A percentile compares a stretch with the other conserved stretches of the same genome.
Evolutionary conservation across 208 protist species (phyloP).

Genomic region (Strigomonas culicis): DNA sequence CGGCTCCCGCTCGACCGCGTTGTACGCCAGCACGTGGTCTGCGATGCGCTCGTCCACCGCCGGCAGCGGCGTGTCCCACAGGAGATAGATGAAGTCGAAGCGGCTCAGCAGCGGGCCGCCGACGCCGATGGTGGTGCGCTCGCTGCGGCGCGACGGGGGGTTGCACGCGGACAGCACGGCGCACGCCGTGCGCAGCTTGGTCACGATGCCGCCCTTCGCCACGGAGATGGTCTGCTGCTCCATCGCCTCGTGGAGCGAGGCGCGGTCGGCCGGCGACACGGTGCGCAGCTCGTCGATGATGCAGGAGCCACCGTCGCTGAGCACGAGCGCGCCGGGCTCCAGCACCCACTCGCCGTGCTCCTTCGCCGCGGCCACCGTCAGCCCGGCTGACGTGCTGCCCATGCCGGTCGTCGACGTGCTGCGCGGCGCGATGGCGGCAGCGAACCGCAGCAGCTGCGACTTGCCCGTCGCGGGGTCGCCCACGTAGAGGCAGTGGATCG

Average conservation of each 20-base stretch:
- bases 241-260: slow-evolving; percentile 98
- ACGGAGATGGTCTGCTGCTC: slow-evolving; percentile 98
- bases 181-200: slow-evolving; percentile 93
- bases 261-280: slow-evolving; percentile 92
- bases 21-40: slow-evolving; percentile 75
- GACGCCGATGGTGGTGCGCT: slow-evolving; percentile 89
- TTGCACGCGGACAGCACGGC: slow-evolving; percentile 97
- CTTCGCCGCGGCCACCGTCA: slow-evolving; percentile 88
- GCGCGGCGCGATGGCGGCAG: slow-evolving; percentile 69
- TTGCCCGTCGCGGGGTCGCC: slow-evolving; percentile 99
- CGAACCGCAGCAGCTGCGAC: slow-evolving; percentile 86
- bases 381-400: slow-evolving; percentile 88
- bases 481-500: slow-evolving; percentile 98
- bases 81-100: slow-evolving; percentile 97
- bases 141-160: slow-evolving; percentile 67
- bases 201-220: slow-evolving; percentile 95
- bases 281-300: slow-evolving; percentile 98
- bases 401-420: slow-evolving; percentile 90
- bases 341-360: slow-evolving; percentile 92
- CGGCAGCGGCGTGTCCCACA: slow-evolving; percentile 88
- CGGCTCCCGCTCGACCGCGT: slow-evolving; percentile 25
- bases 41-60: slow-evolving; percentile 87
- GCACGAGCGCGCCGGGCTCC: slow-evolving; percentile 94
- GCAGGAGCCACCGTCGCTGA: slow-evolving; percentile 97
- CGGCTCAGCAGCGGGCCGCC: slow-evolving; percentile 94